Evolutionary conservation across 352 stramenopile species (phyloP).

Genomic region (Pythium chondricola): DNA sequence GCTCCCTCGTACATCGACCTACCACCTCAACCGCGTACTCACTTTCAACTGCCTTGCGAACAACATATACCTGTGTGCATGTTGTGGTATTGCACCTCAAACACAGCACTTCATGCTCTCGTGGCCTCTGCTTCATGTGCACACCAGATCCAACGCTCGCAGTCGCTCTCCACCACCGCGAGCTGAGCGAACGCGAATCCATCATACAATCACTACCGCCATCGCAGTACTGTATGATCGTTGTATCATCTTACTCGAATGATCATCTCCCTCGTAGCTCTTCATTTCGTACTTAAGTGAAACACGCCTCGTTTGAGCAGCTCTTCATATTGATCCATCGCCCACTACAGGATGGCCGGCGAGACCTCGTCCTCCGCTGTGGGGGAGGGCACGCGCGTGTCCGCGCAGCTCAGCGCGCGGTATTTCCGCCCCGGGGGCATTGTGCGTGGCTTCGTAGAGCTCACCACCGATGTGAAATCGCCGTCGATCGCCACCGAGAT

Average conservation of each 20-base stretch:
- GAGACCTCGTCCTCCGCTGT: background rate
- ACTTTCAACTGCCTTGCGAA: background rate
- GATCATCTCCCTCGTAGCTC: too few species aligned
- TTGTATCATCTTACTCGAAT: too few species aligned
- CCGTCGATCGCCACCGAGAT: constrained; percentile 34
- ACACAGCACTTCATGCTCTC: constrained; percentile 12
- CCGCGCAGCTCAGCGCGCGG: constrained; percentile 34
- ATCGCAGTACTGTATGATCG: too few species aligned
- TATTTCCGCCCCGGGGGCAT: constrained; percentile 48
- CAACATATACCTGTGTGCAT: too few species aligned
- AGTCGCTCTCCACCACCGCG: too few species aligned
- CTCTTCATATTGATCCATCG: background rate
- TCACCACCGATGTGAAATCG: constrained; percentile 26
- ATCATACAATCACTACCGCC: too few species aligned
- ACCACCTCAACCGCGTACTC: background rate
- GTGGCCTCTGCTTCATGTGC: too few species aligned
- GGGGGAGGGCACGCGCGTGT: constrained; percentile 15
- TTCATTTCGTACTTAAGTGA: too few species aligned
- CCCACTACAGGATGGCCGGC: background rate
- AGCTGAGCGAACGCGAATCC: too few species aligned
- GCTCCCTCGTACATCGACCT: constrained; percentile 7
- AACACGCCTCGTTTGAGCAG: too few species aligned
- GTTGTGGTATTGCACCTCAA: too few species aligned
- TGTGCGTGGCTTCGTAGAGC: constrained; percentile 45
- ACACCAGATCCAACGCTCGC: too few species aligned